Percentiles rank a stretch among this genome's conserved stretches.
Conservation (phyloP, 331 rosid genomes). For the Acacia concinna region DNA sequence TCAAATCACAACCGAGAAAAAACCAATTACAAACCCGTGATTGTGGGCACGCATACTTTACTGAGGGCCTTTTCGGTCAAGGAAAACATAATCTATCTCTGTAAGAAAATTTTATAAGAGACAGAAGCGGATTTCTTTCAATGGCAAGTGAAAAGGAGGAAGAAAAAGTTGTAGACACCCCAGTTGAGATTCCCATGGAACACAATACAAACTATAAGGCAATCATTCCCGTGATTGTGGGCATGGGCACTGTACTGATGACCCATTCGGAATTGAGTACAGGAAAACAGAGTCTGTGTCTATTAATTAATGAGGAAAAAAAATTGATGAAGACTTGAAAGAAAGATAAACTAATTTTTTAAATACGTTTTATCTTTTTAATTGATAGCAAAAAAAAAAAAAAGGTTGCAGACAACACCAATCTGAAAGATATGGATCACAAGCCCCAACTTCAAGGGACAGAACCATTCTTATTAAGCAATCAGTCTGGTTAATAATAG, state of each 20-base stretch:
- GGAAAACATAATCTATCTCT: background rate
- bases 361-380: background rate
- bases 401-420: background rate
- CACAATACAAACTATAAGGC: background rate
- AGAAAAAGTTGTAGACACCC: background rate
- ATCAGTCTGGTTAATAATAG: background rate
- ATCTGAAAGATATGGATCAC: background rate
- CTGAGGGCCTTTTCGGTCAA: background rate
- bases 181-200: background rate
- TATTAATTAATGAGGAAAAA: background rate
- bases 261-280: background rate
- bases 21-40: background rate
- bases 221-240: constrained; percentile 20
- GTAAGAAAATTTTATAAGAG: background rate
- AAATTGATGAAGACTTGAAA: background rate
- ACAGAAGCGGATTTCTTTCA: background rate
- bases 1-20: background rate
- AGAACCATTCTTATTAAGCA: background rate
- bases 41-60: background rate
- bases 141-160: background rate
- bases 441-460: background rate
- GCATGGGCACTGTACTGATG: background rate
- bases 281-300: background rate
- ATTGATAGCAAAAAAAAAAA: background rate
- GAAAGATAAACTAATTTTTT: background rate